These are phyloP conservation scores for Debaryomyces subglobosus DNA, from an alignment of 1,139 yeast species.

Conservation along the genomic window DNA sequence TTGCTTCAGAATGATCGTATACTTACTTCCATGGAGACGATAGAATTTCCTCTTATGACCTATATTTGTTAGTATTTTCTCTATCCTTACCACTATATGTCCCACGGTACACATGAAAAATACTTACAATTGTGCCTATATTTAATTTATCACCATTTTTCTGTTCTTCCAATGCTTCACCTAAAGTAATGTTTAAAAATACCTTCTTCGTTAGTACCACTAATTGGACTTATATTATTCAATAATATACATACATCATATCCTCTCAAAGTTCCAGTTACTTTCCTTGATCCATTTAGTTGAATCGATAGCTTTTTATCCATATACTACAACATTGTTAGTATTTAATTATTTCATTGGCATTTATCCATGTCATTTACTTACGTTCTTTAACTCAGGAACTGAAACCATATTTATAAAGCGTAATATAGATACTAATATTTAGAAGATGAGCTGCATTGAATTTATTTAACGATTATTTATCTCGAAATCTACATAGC, in stretches of 20 bases:
- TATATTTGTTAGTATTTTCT: conserved; percentile 29
- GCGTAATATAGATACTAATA: not conserved
- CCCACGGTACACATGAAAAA: not conserved
- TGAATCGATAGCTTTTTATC: conserved; percentile 72
- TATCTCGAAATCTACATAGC: conserved; percentile 1
- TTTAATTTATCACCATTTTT: conserved; percentile 51
- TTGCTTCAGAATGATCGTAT: not conserved
- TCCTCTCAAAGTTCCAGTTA: conserved; percentile 75
- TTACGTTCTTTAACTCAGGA: conserved; percentile 58
- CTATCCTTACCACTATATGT: not conserved
- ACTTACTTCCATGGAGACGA: conserved; percentile 59
- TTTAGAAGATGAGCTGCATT: not conserved
- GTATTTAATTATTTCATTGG: conserved; percentile 11
- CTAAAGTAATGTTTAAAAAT: conserved; percentile 72
- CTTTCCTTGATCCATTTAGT: conserved; percentile 73
- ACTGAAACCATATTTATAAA: conserved; percentile 54
- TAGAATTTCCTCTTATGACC: conserved; percentile 64
- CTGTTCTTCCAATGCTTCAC: conserved; percentile 69
- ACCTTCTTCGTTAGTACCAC: conserved; percentile 37
- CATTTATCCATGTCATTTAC: conserved; percentile 20
- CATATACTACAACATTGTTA: conserved; percentile 58
- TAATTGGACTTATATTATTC: not conserved
- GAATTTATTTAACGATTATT: not conserved
- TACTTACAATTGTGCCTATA: conserved; percentile 58
- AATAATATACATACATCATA: conserved; percentile 57